Evolutionary conservation across 495 filamentous ascomycete species (phyloP), one percentile per base, ranked within the genome.

Genomic region (Viridothelium virens): DNA sequence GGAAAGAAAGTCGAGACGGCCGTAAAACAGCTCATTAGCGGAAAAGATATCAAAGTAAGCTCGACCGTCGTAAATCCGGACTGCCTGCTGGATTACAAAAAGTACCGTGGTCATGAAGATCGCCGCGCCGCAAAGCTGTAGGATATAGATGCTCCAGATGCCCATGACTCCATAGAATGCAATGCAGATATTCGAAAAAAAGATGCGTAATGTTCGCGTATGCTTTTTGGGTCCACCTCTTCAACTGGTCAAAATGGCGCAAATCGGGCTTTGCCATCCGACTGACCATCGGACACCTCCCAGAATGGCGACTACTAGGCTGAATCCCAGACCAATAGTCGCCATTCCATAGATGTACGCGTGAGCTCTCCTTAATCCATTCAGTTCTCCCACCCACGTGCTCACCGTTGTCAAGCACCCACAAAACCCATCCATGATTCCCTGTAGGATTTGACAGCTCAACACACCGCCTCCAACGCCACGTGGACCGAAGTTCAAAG

Each of bases 331-430:
- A 0, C 74, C 73, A 1, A 96, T 80, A 75, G 90, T 97, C 46
- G 73, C 66, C 0, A 74, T 71, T 0, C 89, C 91, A 77, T 97
- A 97, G 0, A 86, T 64, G 78, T 93, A 96, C 0, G 86, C 86
- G 78, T 92, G 79, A 31, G 82, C 74, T 38, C 86, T 79, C 69
- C 82, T 74, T 73, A 96, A 72, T 2, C 84, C 85, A 67, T 85
- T 84, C 72, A 96, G 72, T 80, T 97, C 93, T 10, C 80, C 77
- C 14, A 94, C 89, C 91, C 91, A 96, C 4, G 92, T 97, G 70
- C 88, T 92, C n/a, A 97, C 85, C 10, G 93, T 97, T 11, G 92
- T 96, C 72, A 91, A 77, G 68, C 88, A 87, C 9, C 93, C 93
- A 74, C 92, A 96, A 71, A 96, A 95, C 61, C 93, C 93, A 79